Evolutionary conservation across 2,329 filamentous ascomycete species (phyloP).

Genomic region (Zymoseptoria pseudotritici): DNA sequence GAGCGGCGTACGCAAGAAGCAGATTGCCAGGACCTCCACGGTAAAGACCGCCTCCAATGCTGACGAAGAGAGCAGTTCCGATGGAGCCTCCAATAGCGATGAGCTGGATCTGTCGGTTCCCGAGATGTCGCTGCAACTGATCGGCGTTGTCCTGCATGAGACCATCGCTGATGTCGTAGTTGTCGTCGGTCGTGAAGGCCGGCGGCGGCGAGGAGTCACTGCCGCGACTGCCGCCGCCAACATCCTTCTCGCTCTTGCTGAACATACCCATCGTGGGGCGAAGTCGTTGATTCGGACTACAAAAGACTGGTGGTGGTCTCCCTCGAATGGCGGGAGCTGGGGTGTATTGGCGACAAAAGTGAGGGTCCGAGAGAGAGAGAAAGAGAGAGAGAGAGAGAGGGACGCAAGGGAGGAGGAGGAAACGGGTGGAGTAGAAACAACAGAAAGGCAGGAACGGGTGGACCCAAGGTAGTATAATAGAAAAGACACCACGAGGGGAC

Average conservation of each 20-base stretch:
- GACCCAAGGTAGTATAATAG: neutral
- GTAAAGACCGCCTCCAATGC: constrained; percentile 51
- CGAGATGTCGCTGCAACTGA: constrained; percentile 26
- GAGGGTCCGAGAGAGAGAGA: too few relatives aligned
- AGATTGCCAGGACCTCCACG: constrained; percentile 47
- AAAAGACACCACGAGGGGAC: neutral
- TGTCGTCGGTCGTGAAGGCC: neutral
- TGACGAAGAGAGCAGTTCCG: constrained; percentile 29
- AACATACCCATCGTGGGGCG: neutral
- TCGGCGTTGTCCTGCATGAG: constrained; percentile 21
- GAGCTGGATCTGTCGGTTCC: constrained; percentile 31
- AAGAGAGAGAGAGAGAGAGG: too few relatives aligned
- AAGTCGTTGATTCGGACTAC: neutral
- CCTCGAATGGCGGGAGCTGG: neutral
- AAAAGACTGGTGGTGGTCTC: neutral
- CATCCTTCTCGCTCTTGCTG: neutral
- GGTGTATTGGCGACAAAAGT: neutral
- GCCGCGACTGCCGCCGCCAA: neutral
- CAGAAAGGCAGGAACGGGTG: neutral
- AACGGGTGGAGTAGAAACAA: neutral
- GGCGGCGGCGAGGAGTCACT: neutral
- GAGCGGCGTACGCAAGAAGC: constrained; percentile 53
- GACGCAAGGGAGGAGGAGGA: neutral
- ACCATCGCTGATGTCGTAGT: constrained; percentile 1
- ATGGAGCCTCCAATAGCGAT: constrained; percentile 32